Evolutionary conservation across 805 yeast species (phyloP), one percentile per base, ranked within the genome.

Genomic region (Zygoascus tannicola): DNA sequence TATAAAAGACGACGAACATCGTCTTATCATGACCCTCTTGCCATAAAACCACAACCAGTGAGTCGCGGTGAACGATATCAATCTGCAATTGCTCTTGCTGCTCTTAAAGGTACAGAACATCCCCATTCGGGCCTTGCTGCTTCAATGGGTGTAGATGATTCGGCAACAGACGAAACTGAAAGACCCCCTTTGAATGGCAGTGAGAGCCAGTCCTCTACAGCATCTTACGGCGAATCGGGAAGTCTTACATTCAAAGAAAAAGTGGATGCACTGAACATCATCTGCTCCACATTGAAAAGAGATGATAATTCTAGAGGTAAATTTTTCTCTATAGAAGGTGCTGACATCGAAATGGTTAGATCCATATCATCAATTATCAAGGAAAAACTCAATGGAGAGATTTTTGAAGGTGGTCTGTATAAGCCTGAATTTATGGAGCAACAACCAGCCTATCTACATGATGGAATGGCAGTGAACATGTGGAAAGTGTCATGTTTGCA

Each of bases 401-500:
- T 20, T 18, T 32, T 19, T 16, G 18, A n/a, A 3, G 28, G 35
- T 20, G 48, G 50, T 20, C 34, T 48, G 19, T 44, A 36, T 18
- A 32, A 38, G 34, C 28, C 41, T 26, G 32, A 40, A 21, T 14
- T 36, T 34, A 23, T 38, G 14, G 44, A 40, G 22, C 38, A 43
- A 16, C 56, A 54, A 28, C 58, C 58, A 3, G 36, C 37, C 12
- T 45, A 39, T 15, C 35, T 54, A 21, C 43, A 41, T 15, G 41
- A 46, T 37, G 35, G 32, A n/a, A 39, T 44, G 19, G 57, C 59
- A 15, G 34, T 48, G 19, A 49, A 44, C 38, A 45, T 54, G 54
- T 55, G 54, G 52, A 47, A 45, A 32, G 39, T 55, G 19, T 44
- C 56, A 19, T 54, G 56, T 26, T 40, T 55, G 22, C 56, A 55